Percentiles rank a stretch among this genome's conserved stretches.
Evolutionary conservation across 2,329 filamentous ascomycete genomes (phyloP).

Genomic region (Orbilia javanica): DNA sequence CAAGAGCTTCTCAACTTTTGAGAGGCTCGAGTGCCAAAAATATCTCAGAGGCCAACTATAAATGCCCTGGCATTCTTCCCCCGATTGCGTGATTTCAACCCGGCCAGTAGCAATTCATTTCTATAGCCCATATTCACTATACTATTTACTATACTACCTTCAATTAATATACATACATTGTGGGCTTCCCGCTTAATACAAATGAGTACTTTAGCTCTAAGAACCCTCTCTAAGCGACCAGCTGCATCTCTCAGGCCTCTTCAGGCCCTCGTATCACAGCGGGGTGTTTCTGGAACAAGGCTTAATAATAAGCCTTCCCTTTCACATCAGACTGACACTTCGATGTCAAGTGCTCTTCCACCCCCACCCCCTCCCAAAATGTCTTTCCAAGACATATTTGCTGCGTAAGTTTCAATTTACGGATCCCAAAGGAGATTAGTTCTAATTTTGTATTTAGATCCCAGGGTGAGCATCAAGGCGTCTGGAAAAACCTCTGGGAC

Average conservation of each 20-base stretch:
- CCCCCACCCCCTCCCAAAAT: constrained; percentile 22
- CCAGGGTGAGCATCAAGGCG: constrained; percentile 37
- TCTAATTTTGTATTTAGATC: constrained; percentile 11
- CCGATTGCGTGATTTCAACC: not conserved
- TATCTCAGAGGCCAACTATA: constrained; percentile 25
- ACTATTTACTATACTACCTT: not conserved
- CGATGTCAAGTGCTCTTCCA: constrained; percentile 20
- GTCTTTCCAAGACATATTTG: constrained; percentile 46
- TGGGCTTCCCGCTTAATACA: not conserved
- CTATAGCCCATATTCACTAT: not conserved
- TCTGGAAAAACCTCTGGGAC: constrained; percentile 43
- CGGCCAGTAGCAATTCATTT: constrained; percentile 3
- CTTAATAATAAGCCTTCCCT: constrained; percentile 42
- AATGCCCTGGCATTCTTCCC: constrained; percentile 15
- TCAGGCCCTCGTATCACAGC: not conserved
- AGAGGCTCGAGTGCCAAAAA: constrained; percentile 11
- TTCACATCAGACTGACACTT: constrained; percentile 21
- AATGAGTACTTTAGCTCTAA: constrained; percentile 27
- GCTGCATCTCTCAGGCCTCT: constrained; percentile 17
- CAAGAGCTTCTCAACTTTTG: constrained; percentile 8
- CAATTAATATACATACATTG: too few relatives aligned
- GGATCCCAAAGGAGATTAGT: not conserved
- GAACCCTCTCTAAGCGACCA: constrained; percentile 26
- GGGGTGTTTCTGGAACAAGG: constrained; percentile 29
- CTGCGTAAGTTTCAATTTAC: constrained; percentile 27